Percentiles rank a stretch among this genome's conserved stretches.
Evolutionary conservation across 371 early-diverging fungal species (phyloP).

Genomic region (Haplosporangium sp.): DNA sequence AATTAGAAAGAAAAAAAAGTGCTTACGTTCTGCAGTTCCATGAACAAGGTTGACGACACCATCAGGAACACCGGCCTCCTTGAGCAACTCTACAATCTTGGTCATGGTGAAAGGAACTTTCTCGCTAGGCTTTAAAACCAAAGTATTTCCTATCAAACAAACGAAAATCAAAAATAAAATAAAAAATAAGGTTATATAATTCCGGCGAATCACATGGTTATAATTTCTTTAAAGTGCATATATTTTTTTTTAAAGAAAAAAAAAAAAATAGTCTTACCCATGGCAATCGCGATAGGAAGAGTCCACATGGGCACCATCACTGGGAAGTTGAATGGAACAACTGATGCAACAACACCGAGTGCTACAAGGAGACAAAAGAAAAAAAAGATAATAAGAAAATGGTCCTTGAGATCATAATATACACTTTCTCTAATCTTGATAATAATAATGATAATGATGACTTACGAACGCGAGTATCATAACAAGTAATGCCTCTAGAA

Average conservation of each 20-base stretch:
- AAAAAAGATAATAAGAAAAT: background rate
- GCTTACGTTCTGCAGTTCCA: constrained; percentile 62
- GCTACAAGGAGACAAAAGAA: constrained; percentile 29
- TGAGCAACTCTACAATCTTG: constrained; percentile 66
- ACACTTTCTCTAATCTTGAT: too few species aligned
- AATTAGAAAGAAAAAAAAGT: background rate
- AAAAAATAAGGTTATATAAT: background rate
- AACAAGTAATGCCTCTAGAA: constrained; percentile 71
- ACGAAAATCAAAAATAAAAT: background rate
- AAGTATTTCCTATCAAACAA: constrained; percentile 67
- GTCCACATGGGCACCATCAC: constrained; percentile 87
- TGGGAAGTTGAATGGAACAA: constrained; percentile 83
- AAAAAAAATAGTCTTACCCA: constrained; percentile 30
- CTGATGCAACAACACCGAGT: constrained; percentile 76
- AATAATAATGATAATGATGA: background rate
- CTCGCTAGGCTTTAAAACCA: constrained; percentile 80
- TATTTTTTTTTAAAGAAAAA: background rate
- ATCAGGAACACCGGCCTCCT: constrained; percentile 71
- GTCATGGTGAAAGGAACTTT: constrained; percentile 82
- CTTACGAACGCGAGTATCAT: constrained; percentile 65
- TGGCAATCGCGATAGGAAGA: constrained; percentile 74
- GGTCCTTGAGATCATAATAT: too few species aligned
- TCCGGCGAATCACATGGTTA: background rate
- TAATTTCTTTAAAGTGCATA: background rate
- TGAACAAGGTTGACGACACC: constrained; percentile 83